phyloP scores from a whole-genome alignment of 2,329 filamentous ascomycete genomes.

The Fusarium hainanense region DNA sequence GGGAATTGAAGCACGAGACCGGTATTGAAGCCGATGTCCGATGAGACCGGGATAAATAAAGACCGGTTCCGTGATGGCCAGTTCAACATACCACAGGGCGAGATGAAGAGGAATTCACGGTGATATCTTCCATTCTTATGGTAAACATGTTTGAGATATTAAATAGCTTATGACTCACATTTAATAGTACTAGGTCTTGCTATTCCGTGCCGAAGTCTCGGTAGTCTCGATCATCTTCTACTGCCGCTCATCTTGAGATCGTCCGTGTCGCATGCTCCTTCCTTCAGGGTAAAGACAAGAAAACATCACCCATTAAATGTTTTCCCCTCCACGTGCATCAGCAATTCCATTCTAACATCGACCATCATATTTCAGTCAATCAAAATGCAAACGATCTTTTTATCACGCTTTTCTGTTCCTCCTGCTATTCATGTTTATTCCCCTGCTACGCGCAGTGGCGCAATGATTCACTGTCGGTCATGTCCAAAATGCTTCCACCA shows the following conservation, averaged over 20 bases:
- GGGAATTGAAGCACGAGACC: slow-evolving; percentile 21
- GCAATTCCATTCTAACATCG: background rate
- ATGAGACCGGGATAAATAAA: slow-evolving; percentile 25
- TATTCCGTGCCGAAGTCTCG: background rate
- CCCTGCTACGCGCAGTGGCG: background rate
- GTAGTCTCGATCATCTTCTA: background rate
- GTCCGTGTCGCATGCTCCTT: background rate
- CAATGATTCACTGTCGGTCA: slow-evolving; percentile 30
- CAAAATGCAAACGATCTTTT: background rate
- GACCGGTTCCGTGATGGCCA: slow-evolving; percentile 7
- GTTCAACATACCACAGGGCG: background rate
- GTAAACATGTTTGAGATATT: background rate
- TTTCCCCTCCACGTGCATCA: background rate
- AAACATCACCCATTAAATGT: background rate
- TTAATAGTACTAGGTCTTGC: background rate
- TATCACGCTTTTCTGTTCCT: background rate
- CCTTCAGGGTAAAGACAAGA: background rate
- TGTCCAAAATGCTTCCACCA: background rate
- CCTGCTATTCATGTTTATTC: background rate
- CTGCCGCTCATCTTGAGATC: background rate
- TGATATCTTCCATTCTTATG: background rate
- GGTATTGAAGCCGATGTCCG: slow-evolving; percentile 13
- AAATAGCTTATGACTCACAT: background rate
- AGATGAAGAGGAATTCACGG: background rate
- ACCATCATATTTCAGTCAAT: background rate